Evolutionary conservation across 2,329 filamentous ascomycete genomes (phyloP).

Genomic region (Tolypocladium pustulatum): DNA sequence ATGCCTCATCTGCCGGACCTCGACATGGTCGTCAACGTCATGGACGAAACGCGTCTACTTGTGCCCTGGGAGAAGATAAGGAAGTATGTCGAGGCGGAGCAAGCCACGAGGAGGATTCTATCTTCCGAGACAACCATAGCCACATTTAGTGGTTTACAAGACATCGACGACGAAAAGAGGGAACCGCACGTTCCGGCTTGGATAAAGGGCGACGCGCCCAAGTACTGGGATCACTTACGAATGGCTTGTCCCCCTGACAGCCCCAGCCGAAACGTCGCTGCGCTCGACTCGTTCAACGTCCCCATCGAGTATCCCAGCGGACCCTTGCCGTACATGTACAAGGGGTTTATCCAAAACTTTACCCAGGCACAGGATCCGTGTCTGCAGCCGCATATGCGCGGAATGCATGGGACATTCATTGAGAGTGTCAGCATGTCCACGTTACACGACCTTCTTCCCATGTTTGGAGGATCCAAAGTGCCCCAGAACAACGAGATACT

Average conservation of each 20-base stretch:
- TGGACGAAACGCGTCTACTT: conserved; percentile 52
- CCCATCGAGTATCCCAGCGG: conserved; percentile 22
- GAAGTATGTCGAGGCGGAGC: conserved; percentile 36
- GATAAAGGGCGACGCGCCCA: conserved; percentile 29
- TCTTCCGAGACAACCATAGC: conserved; percentile 32
- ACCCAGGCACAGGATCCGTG: conserved; percentile 49
- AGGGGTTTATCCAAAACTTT: conserved; percentile 47
- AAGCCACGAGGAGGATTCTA: conserved; percentile 28
- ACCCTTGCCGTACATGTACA: conserved; percentile 25
- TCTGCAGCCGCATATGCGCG: conserved; percentile 41
- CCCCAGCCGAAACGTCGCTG: conserved; percentile 27
- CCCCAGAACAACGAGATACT: conserved; percentile 54
- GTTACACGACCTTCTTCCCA: conserved; percentile 44
- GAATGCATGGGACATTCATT: conserved; percentile 46
- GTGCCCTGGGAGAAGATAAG: conserved; percentile 49
- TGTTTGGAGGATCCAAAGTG: conserved; percentile 54
- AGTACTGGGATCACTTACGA: conserved; percentile 49
- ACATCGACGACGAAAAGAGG: conserved; percentile 21
- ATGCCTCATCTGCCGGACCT: conserved; percentile 48
- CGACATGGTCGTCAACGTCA: conserved; percentile 55
- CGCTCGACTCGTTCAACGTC: conserved; percentile 16
- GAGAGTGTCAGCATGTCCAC: conserved; percentile 39
- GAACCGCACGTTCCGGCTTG: conserved; percentile 35
- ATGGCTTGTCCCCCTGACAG: conserved; percentile 47
- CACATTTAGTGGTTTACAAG: conserved; percentile 27